Evolutionary conservation across 495 filamentous ascomycete genomes (phyloP).

Genomic region (Aspergillus sparsus): DNA sequence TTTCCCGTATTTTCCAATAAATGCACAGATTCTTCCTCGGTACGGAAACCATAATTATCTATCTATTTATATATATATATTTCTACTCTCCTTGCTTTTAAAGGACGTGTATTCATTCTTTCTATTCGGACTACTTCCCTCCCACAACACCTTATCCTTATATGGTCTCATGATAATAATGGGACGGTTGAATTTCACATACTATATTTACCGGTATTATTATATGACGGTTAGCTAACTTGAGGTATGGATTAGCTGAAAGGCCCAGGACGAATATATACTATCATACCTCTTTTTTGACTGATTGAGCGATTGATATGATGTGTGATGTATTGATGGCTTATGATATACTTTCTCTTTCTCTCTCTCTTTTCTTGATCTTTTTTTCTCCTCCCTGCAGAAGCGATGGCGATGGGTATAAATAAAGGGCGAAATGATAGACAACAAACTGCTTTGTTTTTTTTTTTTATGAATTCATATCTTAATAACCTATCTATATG

Average conservation of each 20-base stretch:
- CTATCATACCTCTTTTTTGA: constrained; percentile 3
- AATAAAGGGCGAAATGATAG: neutral
- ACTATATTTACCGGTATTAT: too few species aligned
- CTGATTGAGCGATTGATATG: neutral
- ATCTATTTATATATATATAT: too few species aligned
- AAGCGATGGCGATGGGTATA: neutral
- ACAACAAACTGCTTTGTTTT: too few species aligned
- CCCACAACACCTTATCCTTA: neutral
- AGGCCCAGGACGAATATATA: neutral
- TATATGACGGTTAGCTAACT: too few species aligned
- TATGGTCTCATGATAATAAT: too few species aligned
- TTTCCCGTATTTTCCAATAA: constrained; percentile 31
- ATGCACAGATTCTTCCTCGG: constrained; percentile 21
- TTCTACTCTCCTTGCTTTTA: neutral
- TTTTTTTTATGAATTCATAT: too few species aligned
- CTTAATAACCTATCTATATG: too few species aligned
- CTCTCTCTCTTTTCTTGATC: neutral
- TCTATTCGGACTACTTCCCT: constrained; percentile 4
- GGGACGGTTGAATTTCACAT: too few species aligned
- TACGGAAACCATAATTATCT: neutral
- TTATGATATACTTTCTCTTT: neutral
- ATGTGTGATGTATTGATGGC: neutral
- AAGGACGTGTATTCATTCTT: neutral
- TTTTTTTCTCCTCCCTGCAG: neutral
- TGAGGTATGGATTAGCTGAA: too few species aligned